Conservation (phyloP, 2,329 filamentous ascomycete species). For the Hypoxylon sp. region DNA sequence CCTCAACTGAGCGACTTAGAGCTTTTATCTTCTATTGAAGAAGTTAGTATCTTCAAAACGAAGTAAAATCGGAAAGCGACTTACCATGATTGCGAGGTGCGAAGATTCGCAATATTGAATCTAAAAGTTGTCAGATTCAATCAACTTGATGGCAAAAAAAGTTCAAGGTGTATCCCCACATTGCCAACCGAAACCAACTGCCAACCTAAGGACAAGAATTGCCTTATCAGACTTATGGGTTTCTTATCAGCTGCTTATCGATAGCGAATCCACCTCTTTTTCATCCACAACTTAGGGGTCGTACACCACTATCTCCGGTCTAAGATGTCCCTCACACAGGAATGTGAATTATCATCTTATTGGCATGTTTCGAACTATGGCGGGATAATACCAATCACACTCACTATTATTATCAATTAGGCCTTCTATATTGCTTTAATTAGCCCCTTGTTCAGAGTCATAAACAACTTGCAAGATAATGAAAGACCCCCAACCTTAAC, state of each 20-base stretch:
- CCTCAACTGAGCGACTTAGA: constrained; percentile 74
- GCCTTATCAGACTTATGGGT: constrained; percentile 13
- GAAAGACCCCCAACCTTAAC: background rate
- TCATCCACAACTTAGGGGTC: background rate
- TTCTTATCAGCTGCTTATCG: constrained; percentile 18
- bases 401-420: background rate
- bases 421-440: background rate
- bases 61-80: background rate
- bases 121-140: constrained; percentile 13
- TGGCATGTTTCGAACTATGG: background rate
- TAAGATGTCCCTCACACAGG: background rate
- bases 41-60: constrained; percentile 22
- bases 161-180: constrained; percentile 32
- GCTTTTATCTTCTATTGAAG: constrained; percentile 72
- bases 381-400: background rate
- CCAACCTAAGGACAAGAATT: background rate
- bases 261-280: constrained; percentile 10
- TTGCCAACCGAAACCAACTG: constrained; percentile 10
- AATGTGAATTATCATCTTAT: constrained; percentile 1
- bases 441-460: background rate
- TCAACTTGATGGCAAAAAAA: constrained; percentile 28
- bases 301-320: background rate
- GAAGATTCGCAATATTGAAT: constrained; percentile 26
- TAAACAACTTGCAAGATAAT: background rate
- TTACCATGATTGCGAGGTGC: constrained; percentile 35